Percentiles rank a stretch among this genome's conserved stretches.
Conservation (phyloP, 441 rosid genomes). For the Bruguiera hainesii region DNA sequence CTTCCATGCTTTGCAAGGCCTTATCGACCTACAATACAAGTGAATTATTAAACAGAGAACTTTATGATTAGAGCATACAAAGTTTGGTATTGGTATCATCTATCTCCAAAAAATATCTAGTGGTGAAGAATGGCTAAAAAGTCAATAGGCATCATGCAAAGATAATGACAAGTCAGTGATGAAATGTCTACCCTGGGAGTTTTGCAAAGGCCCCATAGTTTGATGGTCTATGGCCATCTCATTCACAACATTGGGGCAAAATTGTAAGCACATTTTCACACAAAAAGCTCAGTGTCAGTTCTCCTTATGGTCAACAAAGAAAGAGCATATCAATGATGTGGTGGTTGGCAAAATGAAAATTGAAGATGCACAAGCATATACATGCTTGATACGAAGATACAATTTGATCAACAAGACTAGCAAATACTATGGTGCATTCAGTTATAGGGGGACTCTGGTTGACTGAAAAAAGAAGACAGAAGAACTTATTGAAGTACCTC, state of each 20-base stretch:
- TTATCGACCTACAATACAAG: slow-evolving; percentile 61
- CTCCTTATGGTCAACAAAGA: not conserved
- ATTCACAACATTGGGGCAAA: too few species aligned
- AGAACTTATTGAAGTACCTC: slow-evolving; percentile 52
- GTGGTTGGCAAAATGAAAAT: not conserved
- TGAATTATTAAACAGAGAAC: slow-evolving; percentile 10
- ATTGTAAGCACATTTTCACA: too few species aligned
- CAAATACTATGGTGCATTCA: not conserved
- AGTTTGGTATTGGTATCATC: not conserved
- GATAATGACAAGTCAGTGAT: too few species aligned
- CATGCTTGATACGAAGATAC: not conserved
- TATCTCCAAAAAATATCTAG: not conserved
- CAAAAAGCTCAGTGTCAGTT: too few species aligned
- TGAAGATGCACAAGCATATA: not conserved
- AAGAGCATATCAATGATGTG: not conserved
- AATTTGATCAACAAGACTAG: not conserved
- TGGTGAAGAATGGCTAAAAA: too few species aligned
- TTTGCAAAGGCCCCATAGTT: too few species aligned
- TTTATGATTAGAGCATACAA: not conserved
- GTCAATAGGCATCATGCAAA: too few species aligned
- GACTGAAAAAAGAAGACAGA: not conserved
- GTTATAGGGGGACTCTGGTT: too few species aligned
- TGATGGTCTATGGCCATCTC: too few species aligned
- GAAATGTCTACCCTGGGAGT: too few species aligned
- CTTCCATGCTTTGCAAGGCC: slow-evolving; percentile 87